Evolutionary conservation across 164 flowering plant genomes (phyloP).

Genomic region (Umbellularia californica): DNA sequence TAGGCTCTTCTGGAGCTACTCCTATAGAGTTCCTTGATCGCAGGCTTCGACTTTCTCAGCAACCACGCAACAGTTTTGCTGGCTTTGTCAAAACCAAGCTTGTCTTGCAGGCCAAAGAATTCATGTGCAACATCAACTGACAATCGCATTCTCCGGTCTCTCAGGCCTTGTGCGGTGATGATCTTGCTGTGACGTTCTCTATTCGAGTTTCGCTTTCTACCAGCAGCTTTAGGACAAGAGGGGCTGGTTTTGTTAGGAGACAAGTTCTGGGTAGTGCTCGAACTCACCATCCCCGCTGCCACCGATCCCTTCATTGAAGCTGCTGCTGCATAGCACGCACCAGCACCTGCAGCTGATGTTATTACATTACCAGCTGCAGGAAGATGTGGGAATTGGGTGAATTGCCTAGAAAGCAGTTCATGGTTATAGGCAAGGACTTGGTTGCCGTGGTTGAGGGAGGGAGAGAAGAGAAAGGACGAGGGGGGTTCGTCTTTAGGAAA

Average conservation of each 20-base stretch:
- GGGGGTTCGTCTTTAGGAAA: slow-evolving; percentile 13
- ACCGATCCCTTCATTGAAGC: no score
- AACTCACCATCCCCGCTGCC: not conserved
- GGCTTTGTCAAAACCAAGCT: slow-evolving; percentile 62
- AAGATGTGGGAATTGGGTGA: slow-evolving; percentile 1
- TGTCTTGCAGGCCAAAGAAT: slow-evolving; percentile 67
- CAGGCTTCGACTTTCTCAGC: slow-evolving; percentile 39
- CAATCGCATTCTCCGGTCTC: slow-evolving; percentile 76
- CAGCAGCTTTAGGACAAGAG: not conserved
- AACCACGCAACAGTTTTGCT: slow-evolving; percentile 79
- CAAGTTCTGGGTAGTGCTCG: not conserved
- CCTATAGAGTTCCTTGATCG: slow-evolving; percentile 40
- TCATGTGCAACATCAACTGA: slow-evolving; percentile 61
- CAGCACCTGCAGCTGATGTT: not conserved
- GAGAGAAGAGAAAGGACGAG: slow-evolving; percentile 14
- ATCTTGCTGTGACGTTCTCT: slow-evolving; percentile 81
- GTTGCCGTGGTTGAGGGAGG: slow-evolving; percentile 12
- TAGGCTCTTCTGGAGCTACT: slow-evolving; percentile 3
- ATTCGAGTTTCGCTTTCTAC: slow-evolving; percentile 17
- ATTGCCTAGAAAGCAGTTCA: slow-evolving; percentile 3
- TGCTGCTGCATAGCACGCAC: not conserved
- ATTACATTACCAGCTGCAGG: not conserved
- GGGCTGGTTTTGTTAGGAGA: not conserved
- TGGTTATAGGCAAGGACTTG: slow-evolving; percentile 8
- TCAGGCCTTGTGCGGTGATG: slow-evolving; percentile 52